These are phyloP conservation scores for Mrakia blollopis DNA, from an alignment of 768 basidiomycete species.

Conservation along the genomic window DNA sequence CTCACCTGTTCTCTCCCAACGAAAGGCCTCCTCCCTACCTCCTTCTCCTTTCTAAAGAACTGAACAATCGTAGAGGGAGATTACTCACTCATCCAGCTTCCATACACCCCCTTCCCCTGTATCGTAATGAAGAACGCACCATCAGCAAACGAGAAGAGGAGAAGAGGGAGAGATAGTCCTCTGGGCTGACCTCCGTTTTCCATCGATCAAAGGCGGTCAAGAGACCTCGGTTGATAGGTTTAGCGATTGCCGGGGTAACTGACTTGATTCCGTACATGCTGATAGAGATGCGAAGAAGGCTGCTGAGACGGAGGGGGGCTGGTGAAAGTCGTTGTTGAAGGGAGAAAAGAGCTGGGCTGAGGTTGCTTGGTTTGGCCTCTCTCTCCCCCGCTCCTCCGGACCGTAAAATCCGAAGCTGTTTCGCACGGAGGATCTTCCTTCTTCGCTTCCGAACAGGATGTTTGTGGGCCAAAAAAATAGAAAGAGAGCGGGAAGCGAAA, in stretches of 20 bases:
- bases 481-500: neutral
- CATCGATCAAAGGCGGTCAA: constrained; percentile 1
- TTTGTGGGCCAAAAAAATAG: neutral
- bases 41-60: neutral
- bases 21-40: neutral
- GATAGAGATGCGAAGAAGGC: neutral
- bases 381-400: neutral
- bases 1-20: neutral
- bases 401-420: neutral
- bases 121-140: too few species aligned
- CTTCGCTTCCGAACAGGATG: too few species aligned
- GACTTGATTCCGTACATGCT: constrained; percentile 13
- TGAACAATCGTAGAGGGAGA: neutral
- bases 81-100: constrained; percentile 16
- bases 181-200: neutral
- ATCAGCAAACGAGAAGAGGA: too few species aligned
- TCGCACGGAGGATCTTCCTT: too few species aligned
- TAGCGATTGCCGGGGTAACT: neutral
- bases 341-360: neutral
- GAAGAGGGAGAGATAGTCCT: too few species aligned
- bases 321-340: neutral
- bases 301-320: neutral
- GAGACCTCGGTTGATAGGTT: neutral
- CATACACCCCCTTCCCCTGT: neutral
- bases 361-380: neutral